Evolutionary conservation across 768 basidiomycete species (phyloP).

Genomic region (Sistotremastrum suecicum): DNA sequence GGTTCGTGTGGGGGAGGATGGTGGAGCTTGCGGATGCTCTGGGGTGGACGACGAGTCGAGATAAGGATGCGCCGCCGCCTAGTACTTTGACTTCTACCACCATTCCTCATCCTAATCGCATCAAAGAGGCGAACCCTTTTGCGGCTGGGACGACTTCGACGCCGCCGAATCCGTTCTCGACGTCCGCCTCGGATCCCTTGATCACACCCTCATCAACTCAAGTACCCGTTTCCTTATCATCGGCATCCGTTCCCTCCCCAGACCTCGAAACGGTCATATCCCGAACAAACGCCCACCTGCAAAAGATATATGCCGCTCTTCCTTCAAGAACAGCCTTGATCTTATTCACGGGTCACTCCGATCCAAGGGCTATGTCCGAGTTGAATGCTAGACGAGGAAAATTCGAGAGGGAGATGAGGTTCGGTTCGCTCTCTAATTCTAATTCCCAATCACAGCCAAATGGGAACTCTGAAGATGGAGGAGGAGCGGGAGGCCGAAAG

Average conservation of each 20-base stretch:
- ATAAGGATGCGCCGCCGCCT: background rate
- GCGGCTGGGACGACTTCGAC: too few species aligned
- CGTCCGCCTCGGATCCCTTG: slow-evolving; percentile 10
- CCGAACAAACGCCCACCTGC: slow-evolving; percentile 47
- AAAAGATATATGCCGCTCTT: slow-evolving; percentile 46
- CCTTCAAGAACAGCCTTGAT: slow-evolving; percentile 73
- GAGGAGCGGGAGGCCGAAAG: too few species aligned
- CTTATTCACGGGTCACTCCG: slow-evolving; percentile 79
- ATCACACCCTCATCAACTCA: slow-evolving; percentile 23
- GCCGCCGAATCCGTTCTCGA: slow-evolving; percentile 3
- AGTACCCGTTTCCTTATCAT: slow-evolving; percentile 10
- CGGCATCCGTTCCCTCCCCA: background rate
- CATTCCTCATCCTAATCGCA: background rate
- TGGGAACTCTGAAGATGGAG: too few species aligned
- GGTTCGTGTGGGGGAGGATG: slow-evolving; percentile 76
- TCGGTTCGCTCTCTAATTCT: slow-evolving; percentile 2
- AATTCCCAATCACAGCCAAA: too few species aligned
- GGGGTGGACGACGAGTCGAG: slow-evolving; percentile 48
- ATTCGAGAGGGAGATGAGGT: slow-evolving; percentile 55
- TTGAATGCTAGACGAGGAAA: slow-evolving; percentile 54
- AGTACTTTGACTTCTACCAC: background rate
- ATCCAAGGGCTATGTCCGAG: slow-evolving; percentile 67
- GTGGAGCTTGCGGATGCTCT: slow-evolving; percentile 66
- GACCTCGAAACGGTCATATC: slow-evolving; percentile 20
- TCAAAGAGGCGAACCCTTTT: too few species aligned